These are phyloP conservation scores for Cytospora schulzeri DNA, from an alignment of 2,329 filamentous ascomycete genomes.

Conservation along the genomic window DNA sequence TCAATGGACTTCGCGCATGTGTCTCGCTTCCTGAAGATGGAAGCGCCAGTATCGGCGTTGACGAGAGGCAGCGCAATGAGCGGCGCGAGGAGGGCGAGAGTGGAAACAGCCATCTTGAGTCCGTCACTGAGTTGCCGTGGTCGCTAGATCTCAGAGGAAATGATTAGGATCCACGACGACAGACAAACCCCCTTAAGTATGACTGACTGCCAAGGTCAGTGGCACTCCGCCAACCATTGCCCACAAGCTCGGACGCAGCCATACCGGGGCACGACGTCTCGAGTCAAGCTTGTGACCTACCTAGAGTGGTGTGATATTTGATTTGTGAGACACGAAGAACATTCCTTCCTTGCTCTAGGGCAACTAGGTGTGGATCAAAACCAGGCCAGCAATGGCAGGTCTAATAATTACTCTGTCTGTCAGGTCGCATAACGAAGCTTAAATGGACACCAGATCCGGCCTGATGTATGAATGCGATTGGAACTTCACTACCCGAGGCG, in stretches of 20 bases:
- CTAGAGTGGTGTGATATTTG: constrained; percentile 1
- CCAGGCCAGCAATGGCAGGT: constrained; percentile 18
- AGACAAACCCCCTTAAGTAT: constrained; percentile 1
- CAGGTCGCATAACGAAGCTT: not conserved
- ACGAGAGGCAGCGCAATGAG: constrained; percentile 10
- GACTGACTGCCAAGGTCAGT: not conserved
- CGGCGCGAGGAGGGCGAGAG: constrained; percentile 16
- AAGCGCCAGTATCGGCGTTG: constrained; percentile 13
- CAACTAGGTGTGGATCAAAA: constrained; percentile 2
- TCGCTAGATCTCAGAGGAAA: not conserved
- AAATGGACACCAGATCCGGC: not conserved
- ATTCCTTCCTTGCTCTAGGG: not conserved
- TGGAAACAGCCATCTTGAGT: constrained; percentile 4
- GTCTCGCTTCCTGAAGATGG: constrained; percentile 20
- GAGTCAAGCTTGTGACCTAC: constrained; percentile 12
- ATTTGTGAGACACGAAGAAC: not conserved
- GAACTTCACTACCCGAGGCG: constrained; percentile 4
- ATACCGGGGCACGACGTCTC: not conserved
- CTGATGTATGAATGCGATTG: constrained; percentile 2
- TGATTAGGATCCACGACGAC: not conserved
- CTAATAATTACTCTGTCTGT: not conserved
- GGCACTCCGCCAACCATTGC: too few relatives aligned
- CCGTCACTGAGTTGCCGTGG: not conserved
- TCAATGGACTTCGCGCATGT: constrained; percentile 22
- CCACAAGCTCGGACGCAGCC: not conserved